These are phyloP conservation scores for Magnolia kwangsiensis DNA, from an alignment of 164 flowering plant genomes.

Conservation along the genomic window DNA sequence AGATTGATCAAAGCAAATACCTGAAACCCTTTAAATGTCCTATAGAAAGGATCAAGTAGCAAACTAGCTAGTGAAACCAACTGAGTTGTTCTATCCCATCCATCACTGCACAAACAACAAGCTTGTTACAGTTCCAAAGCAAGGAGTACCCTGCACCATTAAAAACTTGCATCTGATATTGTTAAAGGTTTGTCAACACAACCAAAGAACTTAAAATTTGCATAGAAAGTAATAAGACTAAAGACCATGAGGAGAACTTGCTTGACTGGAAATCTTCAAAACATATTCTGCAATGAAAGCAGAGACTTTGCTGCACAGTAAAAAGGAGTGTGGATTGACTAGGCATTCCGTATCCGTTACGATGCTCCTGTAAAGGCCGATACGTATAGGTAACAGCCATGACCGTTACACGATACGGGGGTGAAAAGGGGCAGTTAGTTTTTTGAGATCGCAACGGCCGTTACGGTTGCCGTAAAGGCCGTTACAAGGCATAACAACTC, in stretches of 20 bases:
- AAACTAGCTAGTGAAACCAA: conserved; percentile 89
- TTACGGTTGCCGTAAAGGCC: too few species aligned
- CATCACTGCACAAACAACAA: conserved; percentile 63
- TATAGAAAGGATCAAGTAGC: conserved; percentile 95
- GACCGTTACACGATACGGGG: too few species aligned
- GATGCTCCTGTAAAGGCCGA: too few species aligned
- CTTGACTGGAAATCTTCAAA: background rate
- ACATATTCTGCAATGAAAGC: background rate
- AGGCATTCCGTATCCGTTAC: too few species aligned
- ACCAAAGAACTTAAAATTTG: background rate
- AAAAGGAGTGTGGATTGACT: too few species aligned
- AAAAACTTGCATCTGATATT: background rate
- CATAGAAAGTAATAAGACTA: background rate
- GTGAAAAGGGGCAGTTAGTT: too few species aligned
- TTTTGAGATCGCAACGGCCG: too few species aligned
- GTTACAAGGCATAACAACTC: too few species aligned
- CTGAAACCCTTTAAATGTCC: conserved; percentile 95
- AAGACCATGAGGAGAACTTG: background rate
- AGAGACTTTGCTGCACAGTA: background rate
- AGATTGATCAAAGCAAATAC: conserved; percentile 31
- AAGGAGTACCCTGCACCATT: background rate
- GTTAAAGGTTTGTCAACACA: background rate
- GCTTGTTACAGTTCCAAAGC: background rate
- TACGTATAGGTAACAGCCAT: too few species aligned
- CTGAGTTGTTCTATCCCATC: conserved; percentile 99